phyloP scores from a whole-genome alignment of 1,284 basidiomycete genomes.

The Sutorius eximius region DNA sequence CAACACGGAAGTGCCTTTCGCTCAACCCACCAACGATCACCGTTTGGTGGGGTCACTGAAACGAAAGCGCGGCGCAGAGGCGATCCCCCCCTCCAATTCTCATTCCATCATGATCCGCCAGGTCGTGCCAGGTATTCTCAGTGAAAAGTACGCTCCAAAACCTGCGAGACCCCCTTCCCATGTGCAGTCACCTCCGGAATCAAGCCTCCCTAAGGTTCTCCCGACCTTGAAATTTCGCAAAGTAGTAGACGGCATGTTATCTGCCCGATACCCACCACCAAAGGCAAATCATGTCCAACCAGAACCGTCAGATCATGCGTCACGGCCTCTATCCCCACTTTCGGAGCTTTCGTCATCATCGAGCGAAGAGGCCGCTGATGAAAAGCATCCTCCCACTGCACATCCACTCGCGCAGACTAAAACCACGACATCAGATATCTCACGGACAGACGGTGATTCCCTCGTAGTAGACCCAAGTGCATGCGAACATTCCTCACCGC shows the following conservation, averaged over 20 bases:
- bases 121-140: constrained; percentile 39
- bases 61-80: constrained; percentile 42
- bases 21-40: constrained; percentile 13
- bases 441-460: neutral
- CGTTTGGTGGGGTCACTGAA: constrained; percentile 34
- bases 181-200: constrained; percentile 9
- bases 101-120: constrained; percentile 35
- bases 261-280: constrained; percentile 26
- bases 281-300: constrained; percentile 15
- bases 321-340: constrained; percentile 23
- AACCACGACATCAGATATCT: constrained; percentile 1
- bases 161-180: constrained; percentile 14
- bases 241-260: constrained; percentile 38
- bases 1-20: constrained; percentile 28
- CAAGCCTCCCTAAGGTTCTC: constrained; percentile 24
- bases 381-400: neutral
- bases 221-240: constrained; percentile 36
- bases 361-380: constrained; percentile 17
- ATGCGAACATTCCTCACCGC: neutral
- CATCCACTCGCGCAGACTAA: neutral
- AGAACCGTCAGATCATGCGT: constrained; percentile 2
- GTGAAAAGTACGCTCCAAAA: constrained; percentile 32
- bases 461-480: neutral
- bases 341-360: constrained; percentile 31
- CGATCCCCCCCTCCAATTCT: constrained; percentile 24